Evolutionary conservation across 805 yeast species (phyloP).

Genomic region (Zygotorulaspora danielsina): DNA sequence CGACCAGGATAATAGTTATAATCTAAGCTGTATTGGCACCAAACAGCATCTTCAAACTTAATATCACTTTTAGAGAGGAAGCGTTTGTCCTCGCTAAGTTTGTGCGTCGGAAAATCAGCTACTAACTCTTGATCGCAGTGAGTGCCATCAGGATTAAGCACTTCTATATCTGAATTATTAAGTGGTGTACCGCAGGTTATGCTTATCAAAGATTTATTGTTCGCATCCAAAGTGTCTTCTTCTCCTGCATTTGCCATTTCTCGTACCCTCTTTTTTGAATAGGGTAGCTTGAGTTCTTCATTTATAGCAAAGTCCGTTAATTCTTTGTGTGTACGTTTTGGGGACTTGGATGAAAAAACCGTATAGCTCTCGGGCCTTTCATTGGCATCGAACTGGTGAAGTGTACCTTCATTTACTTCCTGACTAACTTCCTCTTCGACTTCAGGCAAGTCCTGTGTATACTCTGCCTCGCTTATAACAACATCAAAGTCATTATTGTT

Average conservation of each 20-base stretch:
- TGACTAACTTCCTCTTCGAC: conserved; percentile 20
- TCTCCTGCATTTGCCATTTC: neutral
- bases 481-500: conserved; percentile 6
- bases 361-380: neutral
- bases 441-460: conserved; percentile 33
- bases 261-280: neutral
- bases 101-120: conserved; percentile 3
- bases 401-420: neutral
- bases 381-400: neutral
- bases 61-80: conserved; percentile 31
- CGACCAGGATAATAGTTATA: conserved; percentile 47
- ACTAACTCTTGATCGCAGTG: neutral
- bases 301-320: neutral
- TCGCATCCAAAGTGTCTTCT: too few relatives aligned
- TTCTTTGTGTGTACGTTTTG: neutral
- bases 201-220: neutral
- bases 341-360: neutral
- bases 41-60: conserved; percentile 40
- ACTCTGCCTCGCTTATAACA: conserved; percentile 25
- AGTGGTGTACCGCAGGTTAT: neutral
- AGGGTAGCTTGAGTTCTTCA: neutral
- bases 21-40: conserved; percentile 49
- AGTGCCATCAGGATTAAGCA: neutral
- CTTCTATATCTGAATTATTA: neutral
- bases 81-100: conserved; percentile 11